Conservation (phyloP, 1,284 basidiomycete species). For the Rhodotorula sp. region DNA sequence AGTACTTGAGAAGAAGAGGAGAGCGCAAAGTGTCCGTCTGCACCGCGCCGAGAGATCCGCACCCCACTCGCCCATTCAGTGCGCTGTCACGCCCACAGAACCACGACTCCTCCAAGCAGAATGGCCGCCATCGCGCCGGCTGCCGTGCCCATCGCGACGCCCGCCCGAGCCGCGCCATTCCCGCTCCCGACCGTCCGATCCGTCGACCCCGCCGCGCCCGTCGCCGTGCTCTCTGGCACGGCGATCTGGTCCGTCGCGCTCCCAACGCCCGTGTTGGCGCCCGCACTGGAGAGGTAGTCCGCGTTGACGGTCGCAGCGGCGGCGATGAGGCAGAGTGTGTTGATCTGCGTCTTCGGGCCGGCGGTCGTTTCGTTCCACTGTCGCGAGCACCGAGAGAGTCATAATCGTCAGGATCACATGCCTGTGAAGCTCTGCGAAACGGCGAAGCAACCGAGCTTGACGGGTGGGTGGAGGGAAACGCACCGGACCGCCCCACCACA, state of each 20-base stretch:
- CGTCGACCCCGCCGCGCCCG: slow-evolving; percentile 4
- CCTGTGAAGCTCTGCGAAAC: too few relatives aligned
- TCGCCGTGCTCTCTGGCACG: slow-evolving; percentile 6
- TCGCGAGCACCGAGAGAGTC: not conserved
- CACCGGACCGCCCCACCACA: slow-evolving; percentile 38
- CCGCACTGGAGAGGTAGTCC: slow-evolving; percentile 12
- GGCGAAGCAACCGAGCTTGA: not conserved
- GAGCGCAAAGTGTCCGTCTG: too few relatives aligned
- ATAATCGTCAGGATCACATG: too few relatives aligned
- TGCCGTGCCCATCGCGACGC: too few relatives aligned
- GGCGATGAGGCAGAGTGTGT: slow-evolving; percentile 24
- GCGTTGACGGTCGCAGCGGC: slow-evolving; percentile 31
- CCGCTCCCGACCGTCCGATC: not conserved
- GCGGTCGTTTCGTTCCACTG: slow-evolving; percentile 39
- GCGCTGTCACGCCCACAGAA: too few relatives aligned
- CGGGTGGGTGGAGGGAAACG: not conserved
- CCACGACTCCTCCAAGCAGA: too few relatives aligned
- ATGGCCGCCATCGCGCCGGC: too few relatives aligned
- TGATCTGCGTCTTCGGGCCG: slow-evolving; percentile 36
- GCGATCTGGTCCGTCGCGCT: slow-evolving; percentile 12
- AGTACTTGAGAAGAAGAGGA: too few relatives aligned
- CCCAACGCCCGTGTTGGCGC: not conserved
- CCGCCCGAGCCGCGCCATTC: too few relatives aligned
- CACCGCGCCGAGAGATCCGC: too few relatives aligned
- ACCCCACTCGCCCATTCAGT: too few relatives aligned